Percentiles rank a stretch among this genome's conserved stretches.
Conservation (phyloP, 2,329 filamentous ascomycete species). For the Paradendryphiella salina region DNA sequence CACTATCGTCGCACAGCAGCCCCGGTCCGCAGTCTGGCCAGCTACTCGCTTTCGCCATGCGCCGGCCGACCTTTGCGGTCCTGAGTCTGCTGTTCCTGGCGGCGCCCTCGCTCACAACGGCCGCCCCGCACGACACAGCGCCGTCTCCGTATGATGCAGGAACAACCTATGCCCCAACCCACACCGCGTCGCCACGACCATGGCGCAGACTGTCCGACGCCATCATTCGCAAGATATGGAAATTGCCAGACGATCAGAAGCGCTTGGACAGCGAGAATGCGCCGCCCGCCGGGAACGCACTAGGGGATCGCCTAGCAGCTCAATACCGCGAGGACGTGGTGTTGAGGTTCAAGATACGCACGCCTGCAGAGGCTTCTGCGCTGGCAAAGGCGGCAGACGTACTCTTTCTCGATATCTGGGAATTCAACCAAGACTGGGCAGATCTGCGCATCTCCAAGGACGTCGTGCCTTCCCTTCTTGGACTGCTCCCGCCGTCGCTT, state of each 20-base stretch:
- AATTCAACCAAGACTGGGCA: constrained; percentile 76
- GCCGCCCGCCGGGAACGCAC: constrained; percentile 1
- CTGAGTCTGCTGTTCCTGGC: constrained; percentile 39
- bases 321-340: constrained; percentile 82
- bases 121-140: constrained; percentile 39
- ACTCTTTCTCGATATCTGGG: constrained; percentile 89
- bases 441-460: constrained; percentile 80
- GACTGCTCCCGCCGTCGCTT: constrained; percentile 74
- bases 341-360: constrained; percentile 79
- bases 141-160: constrained; percentile 18
- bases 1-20: background rate
- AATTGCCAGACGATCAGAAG: constrained; percentile 26
- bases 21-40: background rate
- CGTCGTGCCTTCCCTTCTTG: constrained; percentile 76
- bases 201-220: constrained; percentile 47
- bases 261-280: constrained; percentile 1
- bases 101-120: constrained; percentile 29
- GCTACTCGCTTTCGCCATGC: constrained; percentile 29
- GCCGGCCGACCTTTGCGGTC: constrained; percentile 29
- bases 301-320: constrained; percentile 39
- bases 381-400: constrained; percentile 73
- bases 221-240: constrained; percentile 42
- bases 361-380: constrained; percentile 67
- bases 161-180: constrained; percentile 13
- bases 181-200: constrained; percentile 30